phyloP scores from a whole-genome alignment of 441 rosid genomes.

The Adansonia rubrostipa region DNA sequence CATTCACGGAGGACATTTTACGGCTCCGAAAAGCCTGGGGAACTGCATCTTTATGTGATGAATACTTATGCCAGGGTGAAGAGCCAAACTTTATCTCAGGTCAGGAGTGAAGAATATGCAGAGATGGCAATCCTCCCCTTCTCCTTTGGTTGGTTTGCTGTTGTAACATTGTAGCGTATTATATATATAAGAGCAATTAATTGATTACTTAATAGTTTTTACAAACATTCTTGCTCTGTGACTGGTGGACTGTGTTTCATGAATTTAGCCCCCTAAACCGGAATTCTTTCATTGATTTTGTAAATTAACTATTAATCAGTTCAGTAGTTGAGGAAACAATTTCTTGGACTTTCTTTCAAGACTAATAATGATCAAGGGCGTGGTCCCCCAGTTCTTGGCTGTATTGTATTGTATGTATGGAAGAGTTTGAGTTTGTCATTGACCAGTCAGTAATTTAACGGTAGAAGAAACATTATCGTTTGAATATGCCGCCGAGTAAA shows the following conservation, averaged over 20 bases:
- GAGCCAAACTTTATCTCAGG: slow-evolving; percentile 79
- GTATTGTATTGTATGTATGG: too few relatives aligned
- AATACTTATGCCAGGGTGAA: slow-evolving; percentile 90
- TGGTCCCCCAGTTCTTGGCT: too few relatives aligned
- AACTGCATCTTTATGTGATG: slow-evolving; percentile 76
- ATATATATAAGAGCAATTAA: slow-evolving; percentile 26
- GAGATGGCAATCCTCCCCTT: neutral
- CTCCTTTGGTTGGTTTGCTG: slow-evolving; percentile 15
- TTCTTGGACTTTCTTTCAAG: neutral
- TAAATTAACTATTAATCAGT: slow-evolving; percentile 11
- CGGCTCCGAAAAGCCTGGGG: slow-evolving; percentile 87
- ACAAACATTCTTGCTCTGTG: slow-evolving; percentile 17
- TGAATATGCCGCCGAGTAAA: too few relatives aligned
- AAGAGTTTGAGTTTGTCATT: too few relatives aligned
- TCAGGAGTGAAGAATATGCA: slow-evolving; percentile 51
- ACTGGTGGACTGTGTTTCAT: slow-evolving; percentile 15
- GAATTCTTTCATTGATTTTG: slow-evolving; percentile 3
- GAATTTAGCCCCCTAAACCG: slow-evolving; percentile 1
- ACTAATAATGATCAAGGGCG: too few relatives aligned
- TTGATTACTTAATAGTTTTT: slow-evolving; percentile 19
- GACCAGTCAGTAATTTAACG: too few relatives aligned
- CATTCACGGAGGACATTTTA: slow-evolving; percentile 88
- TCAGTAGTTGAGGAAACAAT: neutral
- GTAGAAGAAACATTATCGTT: too few relatives aligned
- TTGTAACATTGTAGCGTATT: neutral